phyloP scores from a whole-genome alignment of 768 basidiomycete genomes.

The Trichaptum fuscoviolaceum region DNA sequence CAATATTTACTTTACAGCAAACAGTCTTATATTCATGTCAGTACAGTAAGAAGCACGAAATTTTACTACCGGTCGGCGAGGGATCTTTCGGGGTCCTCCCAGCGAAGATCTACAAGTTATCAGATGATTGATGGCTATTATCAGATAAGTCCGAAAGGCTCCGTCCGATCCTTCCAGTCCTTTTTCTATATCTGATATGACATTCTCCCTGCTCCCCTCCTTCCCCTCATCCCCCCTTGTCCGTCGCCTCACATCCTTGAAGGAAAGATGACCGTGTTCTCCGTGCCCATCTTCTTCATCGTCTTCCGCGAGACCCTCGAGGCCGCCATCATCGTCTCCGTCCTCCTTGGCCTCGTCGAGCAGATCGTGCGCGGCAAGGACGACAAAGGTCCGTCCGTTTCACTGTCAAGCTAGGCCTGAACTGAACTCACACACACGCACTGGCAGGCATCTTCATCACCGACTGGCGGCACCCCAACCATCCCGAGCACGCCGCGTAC shows the following conservation, averaged over 20 bases:
- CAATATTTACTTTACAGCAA: too few relatives aligned
- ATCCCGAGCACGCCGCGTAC: conserved; percentile 9
- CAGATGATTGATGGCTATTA: conserved; percentile 24
- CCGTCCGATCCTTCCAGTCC: neutral
- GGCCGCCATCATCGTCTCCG: conserved; percentile 87
- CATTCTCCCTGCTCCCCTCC: conserved; percentile 12
- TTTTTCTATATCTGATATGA: conserved; percentile 11
- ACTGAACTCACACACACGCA: neutral
- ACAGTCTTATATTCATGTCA: too few relatives aligned
- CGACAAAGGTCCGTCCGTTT: neutral
- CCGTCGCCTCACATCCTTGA: conserved; percentile 10
- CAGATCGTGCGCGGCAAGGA: conserved; percentile 51
- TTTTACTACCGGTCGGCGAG: too few relatives aligned
- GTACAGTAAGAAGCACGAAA: too few relatives aligned
- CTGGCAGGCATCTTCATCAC: neutral
- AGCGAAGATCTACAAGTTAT: conserved; percentile 10
- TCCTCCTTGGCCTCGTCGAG: conserved; percentile 87
- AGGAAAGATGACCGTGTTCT: conserved; percentile 68
- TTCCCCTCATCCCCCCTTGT: conserved; percentile 8
- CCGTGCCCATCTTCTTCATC: conserved; percentile 93
- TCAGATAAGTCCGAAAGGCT: conserved; percentile 18
- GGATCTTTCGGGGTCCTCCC: neutral
- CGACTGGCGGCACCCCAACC: conserved; percentile 10
- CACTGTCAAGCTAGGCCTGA: too few relatives aligned
- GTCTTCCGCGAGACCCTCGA: conserved; percentile 94